These are phyloP conservation scores for Coccinonectria pachysandricola DNA, from an alignment of 2,329 filamentous ascomycete species.

Conservation along the genomic window DNA sequence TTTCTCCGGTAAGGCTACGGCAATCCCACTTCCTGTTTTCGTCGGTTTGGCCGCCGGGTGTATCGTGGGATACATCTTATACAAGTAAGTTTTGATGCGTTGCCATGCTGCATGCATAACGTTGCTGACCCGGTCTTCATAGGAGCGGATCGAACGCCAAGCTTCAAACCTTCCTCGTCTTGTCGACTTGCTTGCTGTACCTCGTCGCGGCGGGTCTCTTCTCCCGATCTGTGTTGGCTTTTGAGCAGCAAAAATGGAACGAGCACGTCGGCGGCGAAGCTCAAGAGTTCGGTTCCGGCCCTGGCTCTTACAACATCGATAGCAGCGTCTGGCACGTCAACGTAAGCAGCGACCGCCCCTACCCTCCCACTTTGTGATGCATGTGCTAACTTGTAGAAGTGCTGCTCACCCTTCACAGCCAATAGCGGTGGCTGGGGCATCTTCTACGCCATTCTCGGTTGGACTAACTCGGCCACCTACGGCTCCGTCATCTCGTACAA, in stretches of 20 bases:
- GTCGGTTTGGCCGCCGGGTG: conserved; percentile 58
- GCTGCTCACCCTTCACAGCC: conserved; percentile 62
- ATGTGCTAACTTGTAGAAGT: conserved; percentile 34
- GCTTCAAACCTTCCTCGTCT: conserved; percentile 65
- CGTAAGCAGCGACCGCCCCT: conserved; percentile 32
- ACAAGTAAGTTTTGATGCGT: conserved; percentile 65
- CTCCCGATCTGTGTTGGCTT: conserved; percentile 64
- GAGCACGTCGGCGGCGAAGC: conserved; percentile 50
- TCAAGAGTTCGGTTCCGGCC: conserved; percentile 42
- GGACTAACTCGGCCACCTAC: conserved; percentile 81
- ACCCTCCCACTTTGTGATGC: not conserved
- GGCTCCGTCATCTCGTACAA: conserved; percentile 83
- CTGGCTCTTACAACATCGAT: conserved; percentile 71
- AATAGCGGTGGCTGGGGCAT: conserved; percentile 76
- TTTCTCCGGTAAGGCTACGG: conserved; percentile 60
- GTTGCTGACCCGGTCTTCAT: not conserved
- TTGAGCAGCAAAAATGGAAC: conserved; percentile 63
- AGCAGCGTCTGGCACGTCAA: conserved; percentile 78
- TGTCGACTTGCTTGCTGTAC: conserved; percentile 75
- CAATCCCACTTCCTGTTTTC: conserved; percentile 69
- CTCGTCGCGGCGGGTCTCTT: conserved; percentile 76
- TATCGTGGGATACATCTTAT: conserved; percentile 62
- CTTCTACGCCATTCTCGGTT: conserved; percentile 78
- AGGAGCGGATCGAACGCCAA: conserved; percentile 34
- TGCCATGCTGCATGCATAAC: too few relatives aligned